Conservation (phyloP, 371 early-diverging fungal species). For the Syncephalis plumigaleata region DNA sequence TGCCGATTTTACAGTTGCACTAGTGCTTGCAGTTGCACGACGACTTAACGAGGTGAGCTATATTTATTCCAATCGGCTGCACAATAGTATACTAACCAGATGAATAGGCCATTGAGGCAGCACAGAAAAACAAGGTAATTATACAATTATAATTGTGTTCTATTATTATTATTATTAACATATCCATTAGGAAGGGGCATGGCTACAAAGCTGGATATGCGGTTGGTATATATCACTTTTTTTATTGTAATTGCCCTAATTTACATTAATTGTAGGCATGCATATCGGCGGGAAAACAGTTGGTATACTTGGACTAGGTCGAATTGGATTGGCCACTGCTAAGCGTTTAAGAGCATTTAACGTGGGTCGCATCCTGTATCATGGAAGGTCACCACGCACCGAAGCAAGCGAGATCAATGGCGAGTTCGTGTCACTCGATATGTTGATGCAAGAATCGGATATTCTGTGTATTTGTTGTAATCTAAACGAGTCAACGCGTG, state of each 20-base stretch:
- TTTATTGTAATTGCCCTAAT: conserved; percentile 29
- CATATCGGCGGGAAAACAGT: conserved; percentile 30
- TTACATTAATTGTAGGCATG: conserved; percentile 49
- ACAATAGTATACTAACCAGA: too few relatives aligned
- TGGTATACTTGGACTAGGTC: conserved; percentile 75
- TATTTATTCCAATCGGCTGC: too few relatives aligned
- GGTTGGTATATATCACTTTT: too few relatives aligned
- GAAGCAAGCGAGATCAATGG: conserved; percentile 17
- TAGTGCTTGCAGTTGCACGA: conserved; percentile 53
- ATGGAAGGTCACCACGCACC: conserved; percentile 19
- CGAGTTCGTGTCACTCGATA: conserved; percentile 26
- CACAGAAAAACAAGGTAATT: too few relatives aligned
- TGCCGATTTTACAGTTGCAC: conserved; percentile 59
- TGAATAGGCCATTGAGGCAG: too few relatives aligned
- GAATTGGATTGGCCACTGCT: conserved; percentile 65
- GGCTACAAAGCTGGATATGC: not conserved
- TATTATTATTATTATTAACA: not conserved
- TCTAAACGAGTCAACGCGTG: conserved; percentile 41
- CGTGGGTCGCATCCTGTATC: conserved; percentile 27
- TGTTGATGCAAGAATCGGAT: conserved; percentile 42
- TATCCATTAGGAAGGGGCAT: not conserved
- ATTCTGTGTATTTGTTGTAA: conserved; percentile 57
- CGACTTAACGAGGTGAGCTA: conserved; percentile 5
- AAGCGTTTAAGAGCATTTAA: conserved; percentile 52
- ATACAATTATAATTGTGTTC: too few relatives aligned